Evolutionary conservation across 169 alveolate genomes (phyloP), one percentile per base, ranked within the genome.

Genomic region (Plasmodium gallinaceum): DNA sequence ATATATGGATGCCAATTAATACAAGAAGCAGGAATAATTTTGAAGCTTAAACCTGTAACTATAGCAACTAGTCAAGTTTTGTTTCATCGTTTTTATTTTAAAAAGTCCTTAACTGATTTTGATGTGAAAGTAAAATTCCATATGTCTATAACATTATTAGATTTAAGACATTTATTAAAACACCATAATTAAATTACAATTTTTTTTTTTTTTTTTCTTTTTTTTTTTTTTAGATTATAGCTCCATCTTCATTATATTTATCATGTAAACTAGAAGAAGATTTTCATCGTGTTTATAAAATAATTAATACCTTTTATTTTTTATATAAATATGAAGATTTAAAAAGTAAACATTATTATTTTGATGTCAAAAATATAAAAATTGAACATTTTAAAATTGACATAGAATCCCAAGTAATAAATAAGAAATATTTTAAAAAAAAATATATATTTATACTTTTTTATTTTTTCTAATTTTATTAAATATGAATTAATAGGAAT

Each of bases 221-320:
- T n/a, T n/a, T 60, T 7, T 42, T 70, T 73, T 32, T 83, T 12
- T 92, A 93, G 96, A 87, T 93, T 39, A 96, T 95, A 22, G 97
- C 98, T 24, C 95, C 98, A 7, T 72, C 97, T 22, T 70, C 97
- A 24, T 88, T 96, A 46, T 96, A 95, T 88, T 69, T 97, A 42
- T 97, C 98, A 8, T 94, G 97, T 69, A 97, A 97, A 73, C 74
- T 96, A 75, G 98, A 95, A 69, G 98, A 97, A 85, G 95, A 96
- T 62, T 95, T 95, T 48, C 91, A 98, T 6, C 95, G 97, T 45
- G 93, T 96, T 48, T 88, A 94, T 85, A 96, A 95, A 62, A 90
- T 96, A 3, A 95, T 96, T 60, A 94, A 93, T 20, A 93, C 95
- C 12, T 95, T 96, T 65, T 96, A 96, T 85, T 95, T 90, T 48